Conservation (phyloP, 495 filamentous ascomycete genomes). For the Usnea hakonensis region DNA sequence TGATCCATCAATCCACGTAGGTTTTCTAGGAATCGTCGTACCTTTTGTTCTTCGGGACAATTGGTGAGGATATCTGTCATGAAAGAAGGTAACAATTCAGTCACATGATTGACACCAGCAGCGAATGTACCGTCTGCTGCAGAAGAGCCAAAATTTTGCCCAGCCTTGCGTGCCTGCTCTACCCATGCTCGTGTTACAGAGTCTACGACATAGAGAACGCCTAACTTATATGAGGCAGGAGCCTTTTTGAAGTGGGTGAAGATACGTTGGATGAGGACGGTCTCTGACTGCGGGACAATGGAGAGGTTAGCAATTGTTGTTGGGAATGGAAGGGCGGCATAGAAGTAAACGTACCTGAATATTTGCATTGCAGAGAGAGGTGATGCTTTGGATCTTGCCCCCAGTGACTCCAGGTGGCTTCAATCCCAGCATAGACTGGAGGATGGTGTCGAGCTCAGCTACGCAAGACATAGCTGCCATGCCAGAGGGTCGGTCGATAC, state of each 20-base stretch:
- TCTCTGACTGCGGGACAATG: conserved; percentile 63
- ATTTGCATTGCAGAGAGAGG: conserved; percentile 74
- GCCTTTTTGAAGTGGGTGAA: conserved; percentile 96
- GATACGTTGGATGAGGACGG: conserved; percentile 89
- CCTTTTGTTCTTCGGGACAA: conserved; percentile 94
- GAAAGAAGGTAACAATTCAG: conserved; percentile 80
- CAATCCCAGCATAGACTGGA: conserved; percentile 83
- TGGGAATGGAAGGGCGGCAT: not conserved
- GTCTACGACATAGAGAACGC: conserved; percentile 99
- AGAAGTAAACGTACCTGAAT: conserved; percentile 67
- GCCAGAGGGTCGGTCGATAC: conserved; percentile 3
- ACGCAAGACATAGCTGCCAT: conserved; percentile 66
- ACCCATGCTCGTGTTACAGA: conserved; percentile 98
- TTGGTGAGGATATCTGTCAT: conserved; percentile 92
- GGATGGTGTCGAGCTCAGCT: conserved; percentile 80
- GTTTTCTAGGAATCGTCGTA: conserved; percentile 62
- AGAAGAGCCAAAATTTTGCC: conserved; percentile 66
- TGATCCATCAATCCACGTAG: not conserved
- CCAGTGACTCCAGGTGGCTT: conserved; percentile 93
- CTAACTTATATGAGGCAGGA: conserved; percentile 91
- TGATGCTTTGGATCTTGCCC: conserved; percentile 80
- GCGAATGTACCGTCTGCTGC: conserved; percentile 86
- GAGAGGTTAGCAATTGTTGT: conserved; percentile 30
- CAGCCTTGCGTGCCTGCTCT: conserved; percentile 81
- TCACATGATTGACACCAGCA: conserved; percentile 93